Conservation (phyloP, 2,329 filamentous ascomycete genomes). For the Tolypocladium tropicale region DNA sequence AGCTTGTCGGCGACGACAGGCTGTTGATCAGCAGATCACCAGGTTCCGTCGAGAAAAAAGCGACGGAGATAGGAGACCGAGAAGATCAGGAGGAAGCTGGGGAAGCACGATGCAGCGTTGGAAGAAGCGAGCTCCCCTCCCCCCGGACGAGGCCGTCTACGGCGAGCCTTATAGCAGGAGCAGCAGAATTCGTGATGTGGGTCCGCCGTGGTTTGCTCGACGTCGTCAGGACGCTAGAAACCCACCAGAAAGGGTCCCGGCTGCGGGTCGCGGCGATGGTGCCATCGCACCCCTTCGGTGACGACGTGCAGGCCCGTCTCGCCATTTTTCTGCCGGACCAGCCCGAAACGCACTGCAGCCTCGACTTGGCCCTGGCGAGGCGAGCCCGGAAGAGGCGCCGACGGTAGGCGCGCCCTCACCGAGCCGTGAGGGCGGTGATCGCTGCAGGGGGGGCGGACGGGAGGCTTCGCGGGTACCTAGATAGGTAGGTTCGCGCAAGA, state of each 20-base stretch:
- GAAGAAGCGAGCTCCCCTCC: neutral
- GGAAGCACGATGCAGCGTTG: neutral
- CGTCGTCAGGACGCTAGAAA: neutral
- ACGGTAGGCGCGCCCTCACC: neutral
- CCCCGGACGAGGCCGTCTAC: neutral
- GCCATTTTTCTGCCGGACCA: too few species aligned
- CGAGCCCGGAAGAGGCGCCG: too few species aligned
- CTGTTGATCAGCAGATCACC: too few species aligned
- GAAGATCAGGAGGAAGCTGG: neutral
- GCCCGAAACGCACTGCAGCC: too few species aligned
- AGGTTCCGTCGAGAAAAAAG: too few species aligned
- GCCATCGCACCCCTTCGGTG: constrained; percentile 9
- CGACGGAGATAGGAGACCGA: neutral
- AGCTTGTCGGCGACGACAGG: neutral
- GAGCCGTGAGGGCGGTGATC: too few species aligned
- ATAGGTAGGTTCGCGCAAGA: too few species aligned
- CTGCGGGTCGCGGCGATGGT: constrained; percentile 9
- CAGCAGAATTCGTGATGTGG: neutral
- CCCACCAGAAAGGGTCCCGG: constrained; percentile 1
- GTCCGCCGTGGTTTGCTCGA: neutral
- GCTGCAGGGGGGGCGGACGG: too few species aligned
- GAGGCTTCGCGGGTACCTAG: too few species aligned
- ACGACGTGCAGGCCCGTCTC: constrained; percentile 3
- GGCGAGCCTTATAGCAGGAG: neutral
- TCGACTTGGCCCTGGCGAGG: too few species aligned